Percentiles rank a stretch among this genome's conserved stretches.
Conservation (phyloP, 495 filamentous ascomycete species). For the Hypoxylon cercidicola region DNA sequence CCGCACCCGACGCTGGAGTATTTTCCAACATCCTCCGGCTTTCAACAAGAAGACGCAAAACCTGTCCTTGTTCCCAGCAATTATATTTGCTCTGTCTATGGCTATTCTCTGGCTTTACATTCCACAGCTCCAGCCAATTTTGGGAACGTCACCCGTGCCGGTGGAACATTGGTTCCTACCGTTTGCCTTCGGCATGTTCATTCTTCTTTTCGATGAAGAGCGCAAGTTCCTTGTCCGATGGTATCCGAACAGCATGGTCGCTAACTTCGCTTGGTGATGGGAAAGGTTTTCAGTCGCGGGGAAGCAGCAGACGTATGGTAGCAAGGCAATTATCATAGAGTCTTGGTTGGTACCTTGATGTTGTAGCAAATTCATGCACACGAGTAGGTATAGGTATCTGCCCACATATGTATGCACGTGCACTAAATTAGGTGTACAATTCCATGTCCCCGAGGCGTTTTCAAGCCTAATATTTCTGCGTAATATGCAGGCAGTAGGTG, state of each 20-base stretch:
- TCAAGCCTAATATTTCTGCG: no score
- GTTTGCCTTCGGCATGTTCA: constrained; percentile 67
- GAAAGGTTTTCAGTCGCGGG: no score
- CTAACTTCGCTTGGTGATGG: constrained; percentile 63
- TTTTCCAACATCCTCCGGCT: constrained; percentile 72
- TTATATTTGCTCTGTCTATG: constrained; percentile 69
- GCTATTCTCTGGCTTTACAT: constrained; percentile 72
- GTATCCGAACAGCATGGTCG: constrained; percentile 58
- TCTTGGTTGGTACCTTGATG: no score
- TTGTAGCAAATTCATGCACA: no score
- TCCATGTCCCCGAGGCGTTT: no score
- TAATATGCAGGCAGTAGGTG: no score
- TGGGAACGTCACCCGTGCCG: constrained; percentile 66
- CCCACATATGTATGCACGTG: no score
- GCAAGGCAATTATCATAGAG: not conserved
- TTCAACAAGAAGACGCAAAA: constrained; percentile 69
- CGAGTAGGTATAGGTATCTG: no score
- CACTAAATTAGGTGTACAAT: no score
- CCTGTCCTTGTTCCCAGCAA: constrained; percentile 70
- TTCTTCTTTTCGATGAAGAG: constrained; percentile 67
- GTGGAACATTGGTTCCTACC: constrained; percentile 75
- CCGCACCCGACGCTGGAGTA: constrained; percentile 70
- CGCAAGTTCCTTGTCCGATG: constrained; percentile 64
- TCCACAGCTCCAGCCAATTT: constrained; percentile 62
- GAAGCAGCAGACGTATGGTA: no score